These are phyloP conservation scores for Salix brachista DNA, from an alignment of 345 rosid genomes.

Conservation along the genomic window DNA sequence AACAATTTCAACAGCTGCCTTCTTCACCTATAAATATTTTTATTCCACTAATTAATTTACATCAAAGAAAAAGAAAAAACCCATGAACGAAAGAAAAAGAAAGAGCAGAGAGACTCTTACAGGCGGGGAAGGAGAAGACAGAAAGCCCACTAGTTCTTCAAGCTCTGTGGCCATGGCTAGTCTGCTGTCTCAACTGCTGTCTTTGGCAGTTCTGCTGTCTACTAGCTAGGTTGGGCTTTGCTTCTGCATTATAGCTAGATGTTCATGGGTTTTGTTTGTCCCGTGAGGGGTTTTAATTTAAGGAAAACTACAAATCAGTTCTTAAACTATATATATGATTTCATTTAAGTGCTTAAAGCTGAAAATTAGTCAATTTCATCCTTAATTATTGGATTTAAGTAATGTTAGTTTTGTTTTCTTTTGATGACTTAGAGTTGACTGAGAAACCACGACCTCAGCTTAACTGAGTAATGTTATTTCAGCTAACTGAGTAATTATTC, in stretches of 20 bases:
- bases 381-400: neutral
- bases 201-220: neutral
- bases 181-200: constrained; percentile 2
- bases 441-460: too few species aligned
- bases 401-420: too few species aligned
- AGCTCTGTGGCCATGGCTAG: constrained; percentile 74
- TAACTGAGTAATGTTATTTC: too few species aligned
- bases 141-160: constrained; percentile 72
- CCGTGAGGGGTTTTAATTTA: neutral
- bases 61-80: neutral
- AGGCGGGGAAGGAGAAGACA: constrained; percentile 61
- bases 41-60: neutral
- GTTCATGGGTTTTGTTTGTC: neutral
- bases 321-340: neutral
- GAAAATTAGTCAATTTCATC: neutral
- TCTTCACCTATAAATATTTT: constrained; percentile 51
- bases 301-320: neutral
- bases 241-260: neutral
- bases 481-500: too few species aligned
- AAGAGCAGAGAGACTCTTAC: constrained; percentile 36
- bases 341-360: neutral
- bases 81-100: neutral
- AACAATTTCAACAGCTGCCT: constrained; percentile 80
- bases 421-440: too few species aligned
- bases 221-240: neutral